Base-by-base conservation (phyloP, 2,329 filamentous ascomycete species). In the Helicocarpus griseus region DNA sequence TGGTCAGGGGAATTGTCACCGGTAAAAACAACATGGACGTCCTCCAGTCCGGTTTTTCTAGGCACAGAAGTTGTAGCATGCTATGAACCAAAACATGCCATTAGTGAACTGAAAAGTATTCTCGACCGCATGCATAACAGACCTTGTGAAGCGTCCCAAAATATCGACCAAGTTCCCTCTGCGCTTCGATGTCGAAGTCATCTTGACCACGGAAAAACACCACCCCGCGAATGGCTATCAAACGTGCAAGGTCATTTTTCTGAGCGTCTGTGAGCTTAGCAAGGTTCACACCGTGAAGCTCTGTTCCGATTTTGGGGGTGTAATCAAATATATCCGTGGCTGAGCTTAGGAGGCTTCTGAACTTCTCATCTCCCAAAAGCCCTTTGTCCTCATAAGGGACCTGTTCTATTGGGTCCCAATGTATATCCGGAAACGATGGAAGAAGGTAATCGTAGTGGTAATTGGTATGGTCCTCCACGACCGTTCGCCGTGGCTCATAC, bases 191-290 rank as follows among this genome's bases (percentile, higher is more conserved):
- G 54, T 71, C 71, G 24, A 80, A 71, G 56, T 77, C 74, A 51
- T 75, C 69, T 60, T 81, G 78, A 45, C 73, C 66, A 13, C 78
- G 71, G 68, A 81, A 79, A 63, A 81, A 79, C 1, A 81, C 77
- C 0, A 81, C 78, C 3, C 78, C 78, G 40, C 78, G 69, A 24
- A 71, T 72, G 3, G 77, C 73, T 47, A 81, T 74, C 43, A 80
- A 60, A 5, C 76, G 67, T 2, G 77, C 77, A 3, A 79, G 68
- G 49, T 79, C 77, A 55, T 79, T 75, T 63, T 74, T 77, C 58
- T 79, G 77, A 1, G 68, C 66, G 52, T 78, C 70, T 2, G 66
- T 77, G 28, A 79, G 65, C 45, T 70, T 72, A 24, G 73, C 68
- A 2, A 80, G 70, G 48, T 78, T 71, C 24, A 78, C 64, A 2